Percentiles rank a stretch among this genome's conserved stretches.
Conservation (phyloP, 164 flowering plant species). For the Tetracentron sinense region DNA sequence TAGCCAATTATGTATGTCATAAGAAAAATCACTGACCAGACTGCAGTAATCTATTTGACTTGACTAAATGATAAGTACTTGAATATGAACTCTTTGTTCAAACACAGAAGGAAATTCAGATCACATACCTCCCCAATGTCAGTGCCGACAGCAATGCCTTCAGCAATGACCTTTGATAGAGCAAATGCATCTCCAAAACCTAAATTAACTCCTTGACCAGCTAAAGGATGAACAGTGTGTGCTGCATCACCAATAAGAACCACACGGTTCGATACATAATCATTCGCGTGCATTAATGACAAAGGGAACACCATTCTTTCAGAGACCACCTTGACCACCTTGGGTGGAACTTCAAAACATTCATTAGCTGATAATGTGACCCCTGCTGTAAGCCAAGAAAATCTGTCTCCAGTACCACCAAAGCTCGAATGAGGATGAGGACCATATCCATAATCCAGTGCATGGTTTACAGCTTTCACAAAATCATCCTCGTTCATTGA, state of each 20-base stretch:
- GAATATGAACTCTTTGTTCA: not conserved
- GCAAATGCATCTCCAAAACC: slow-evolving; percentile 87
- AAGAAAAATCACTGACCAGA: not conserved
- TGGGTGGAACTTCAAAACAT: slow-evolving; percentile 79
- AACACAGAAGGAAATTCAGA: not conserved
- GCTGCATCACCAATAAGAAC: slow-evolving; percentile 97
- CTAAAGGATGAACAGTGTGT: slow-evolving; percentile 96
- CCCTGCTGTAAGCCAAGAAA: slow-evolving; percentile 45
- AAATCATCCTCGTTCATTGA: slow-evolving; percentile 66
- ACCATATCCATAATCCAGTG: slow-evolving; percentile 83
- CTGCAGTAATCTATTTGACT: not conserved
- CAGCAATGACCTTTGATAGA: slow-evolving; percentile 70
- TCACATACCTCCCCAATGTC: slow-evolving; percentile 85
- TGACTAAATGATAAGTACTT: not conserved
- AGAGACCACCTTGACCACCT: slow-evolving; percentile 63
- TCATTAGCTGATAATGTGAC: slow-evolving; percentile 39
- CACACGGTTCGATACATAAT: slow-evolving; percentile 64
- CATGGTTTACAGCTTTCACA: slow-evolving; percentile 66
- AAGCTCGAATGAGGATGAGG: slow-evolving; percentile 65
- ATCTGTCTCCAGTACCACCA: slow-evolving; percentile 27
- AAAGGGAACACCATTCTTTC: slow-evolving; percentile 88
- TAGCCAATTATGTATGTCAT: not conserved
- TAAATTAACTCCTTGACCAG: slow-evolving; percentile 98
- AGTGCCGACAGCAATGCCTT: slow-evolving; percentile 73
- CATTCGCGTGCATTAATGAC: slow-evolving; percentile 73